Evolutionary conservation across 306 rosid genomes (phyloP), one percentile per base, ranked within the genome.

Genomic region (Quercus robur): DNA sequence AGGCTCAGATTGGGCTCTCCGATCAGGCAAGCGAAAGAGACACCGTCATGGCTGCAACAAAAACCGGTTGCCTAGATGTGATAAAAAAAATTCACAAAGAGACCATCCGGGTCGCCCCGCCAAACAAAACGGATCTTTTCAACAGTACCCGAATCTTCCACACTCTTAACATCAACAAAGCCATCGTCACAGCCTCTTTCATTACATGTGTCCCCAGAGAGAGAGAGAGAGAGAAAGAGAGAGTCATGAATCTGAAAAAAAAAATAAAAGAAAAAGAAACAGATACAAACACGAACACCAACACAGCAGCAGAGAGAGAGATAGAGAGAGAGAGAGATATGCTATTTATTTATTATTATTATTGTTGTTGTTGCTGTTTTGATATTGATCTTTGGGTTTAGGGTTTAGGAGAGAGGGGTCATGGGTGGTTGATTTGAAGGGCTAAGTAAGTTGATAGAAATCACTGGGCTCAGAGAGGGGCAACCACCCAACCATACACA

Each of bases 151-250:
- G 35, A 74, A 25, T 67, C 75, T 73, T 72, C 80, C 91, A 85
- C 87, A 83, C 89, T 88, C 91, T 26, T 1, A 25, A 62, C 15
- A 25, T 23, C 84, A 56, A 76, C 25, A 31, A 30, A 78, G 78
- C 78, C 67, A 75, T 85, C 89, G 44, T 85, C 87, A 88, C 49
- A 7, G 87, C 87, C 89, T 70, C 78, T 54, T 12, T 25, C 46
- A 38, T 38, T 38, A 38, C 0, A 38, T 38, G 46, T 2, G 11
- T 38, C 46, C 46, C 26, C 26, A 35, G 8, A 35, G 41, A 38
- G 44, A 38, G 46, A 38, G 38, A 61, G 0, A 38, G 31, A 55
- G 1, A 15, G 20, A 68, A 54, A 70, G 77, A 78, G 76, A 67
- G 41, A 70, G 49, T 49, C 18, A 59, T 31, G 14, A 62, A 4